Conservation (phyloP, 2,329 filamentous ascomycete species). For the Onygenales sp. region DNA sequence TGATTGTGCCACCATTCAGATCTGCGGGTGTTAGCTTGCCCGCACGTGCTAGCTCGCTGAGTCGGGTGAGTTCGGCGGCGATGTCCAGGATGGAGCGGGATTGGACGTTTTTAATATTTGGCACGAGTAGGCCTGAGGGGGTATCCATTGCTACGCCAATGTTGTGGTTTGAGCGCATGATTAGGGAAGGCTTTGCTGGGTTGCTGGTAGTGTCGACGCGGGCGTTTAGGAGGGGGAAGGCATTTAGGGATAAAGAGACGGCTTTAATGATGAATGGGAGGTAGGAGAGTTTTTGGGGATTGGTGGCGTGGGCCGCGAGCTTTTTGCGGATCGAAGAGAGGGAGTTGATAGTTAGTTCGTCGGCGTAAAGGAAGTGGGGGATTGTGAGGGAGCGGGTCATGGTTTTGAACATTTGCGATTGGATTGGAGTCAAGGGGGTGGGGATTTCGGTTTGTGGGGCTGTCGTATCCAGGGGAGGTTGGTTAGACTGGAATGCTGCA, state of each 20-base stretch:
- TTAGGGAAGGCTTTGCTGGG: slow-evolving; percentile 59
- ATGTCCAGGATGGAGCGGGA: slow-evolving; percentile 67
- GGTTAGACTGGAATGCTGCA: slow-evolving; percentile 19
- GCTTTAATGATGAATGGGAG: slow-evolving; percentile 95
- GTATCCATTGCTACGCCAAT: slow-evolving; percentile 96
- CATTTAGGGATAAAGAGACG: slow-evolving; percentile 70
- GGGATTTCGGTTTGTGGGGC: slow-evolving; percentile 55
- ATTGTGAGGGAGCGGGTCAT: slow-evolving; percentile 91
- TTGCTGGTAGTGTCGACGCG: slow-evolving; percentile 57
- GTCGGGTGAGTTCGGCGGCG: slow-evolving; percentile 62
- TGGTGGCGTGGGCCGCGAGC: slow-evolving; percentile 42
- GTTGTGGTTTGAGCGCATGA: slow-evolving; percentile 79
- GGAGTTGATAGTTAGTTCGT: slow-evolving; percentile 73
- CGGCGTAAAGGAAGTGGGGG: slow-evolving; percentile 91
- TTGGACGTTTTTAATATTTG: slow-evolving; percentile 79
- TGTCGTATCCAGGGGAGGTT: slow-evolving; percentile 13
- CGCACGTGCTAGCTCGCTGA: slow-evolving; percentile 62
- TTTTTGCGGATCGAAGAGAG: slow-evolving; percentile 63
- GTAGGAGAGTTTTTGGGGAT: slow-evolving; percentile 65
- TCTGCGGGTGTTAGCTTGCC: slow-evolving; percentile 68
- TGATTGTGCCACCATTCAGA: slow-evolving; percentile 80
- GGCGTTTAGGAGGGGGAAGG: slow-evolving; percentile 80
- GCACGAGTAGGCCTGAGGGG: slow-evolving; percentile 76
- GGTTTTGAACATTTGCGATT: slow-evolving; percentile 91
- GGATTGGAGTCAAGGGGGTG: slow-evolving; percentile 64